Evolutionary conservation across 2,329 filamentous ascomycete species (phyloP).

Genomic region (Talaromyces islandicus): DNA sequence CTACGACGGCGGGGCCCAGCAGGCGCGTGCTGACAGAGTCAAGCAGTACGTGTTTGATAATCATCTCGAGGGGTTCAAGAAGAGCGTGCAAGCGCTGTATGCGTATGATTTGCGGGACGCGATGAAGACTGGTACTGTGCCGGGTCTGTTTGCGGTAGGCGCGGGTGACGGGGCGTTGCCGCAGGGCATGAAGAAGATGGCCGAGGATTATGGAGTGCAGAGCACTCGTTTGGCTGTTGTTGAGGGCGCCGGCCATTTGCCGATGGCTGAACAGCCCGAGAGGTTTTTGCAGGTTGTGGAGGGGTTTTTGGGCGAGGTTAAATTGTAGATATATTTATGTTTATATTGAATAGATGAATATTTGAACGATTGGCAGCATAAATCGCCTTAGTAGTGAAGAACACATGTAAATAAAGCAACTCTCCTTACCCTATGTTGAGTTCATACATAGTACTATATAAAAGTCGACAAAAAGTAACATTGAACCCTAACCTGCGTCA

Average conservation of each 20-base stretch:
- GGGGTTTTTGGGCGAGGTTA: constrained; percentile 43
- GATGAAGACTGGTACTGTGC: constrained; percentile 26
- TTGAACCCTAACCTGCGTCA: no score
- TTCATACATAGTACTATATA: no score
- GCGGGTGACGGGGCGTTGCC: constrained; percentile 69
- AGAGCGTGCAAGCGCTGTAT: constrained; percentile 62
- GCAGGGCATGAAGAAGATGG: constrained; percentile 73
- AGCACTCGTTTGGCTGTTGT: constrained; percentile 58
- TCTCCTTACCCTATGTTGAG: no score
- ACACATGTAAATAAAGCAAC: no score
- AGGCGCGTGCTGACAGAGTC: constrained; percentile 53
- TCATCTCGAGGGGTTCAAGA: constrained; percentile 67
- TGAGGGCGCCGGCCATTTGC: constrained; percentile 68
- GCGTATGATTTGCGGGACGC: constrained; percentile 47
- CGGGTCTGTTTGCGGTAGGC: constrained; percentile 65
- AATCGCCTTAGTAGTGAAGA: no score
- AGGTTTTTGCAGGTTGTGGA: constrained; percentile 61
- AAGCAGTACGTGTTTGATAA: constrained; percentile 65
- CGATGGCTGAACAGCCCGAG: constrained; percentile 71
- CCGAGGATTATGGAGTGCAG: constrained; percentile 46
- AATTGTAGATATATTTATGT: neutral
- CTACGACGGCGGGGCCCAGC: constrained; percentile 48
- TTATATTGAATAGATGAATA: neutral
- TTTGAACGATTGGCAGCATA: neutral
- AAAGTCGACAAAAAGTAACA: no score